Evolutionary conservation across 305 asterid genomes (phyloP).

Genomic region (Caryopteris hybrid): DNA sequence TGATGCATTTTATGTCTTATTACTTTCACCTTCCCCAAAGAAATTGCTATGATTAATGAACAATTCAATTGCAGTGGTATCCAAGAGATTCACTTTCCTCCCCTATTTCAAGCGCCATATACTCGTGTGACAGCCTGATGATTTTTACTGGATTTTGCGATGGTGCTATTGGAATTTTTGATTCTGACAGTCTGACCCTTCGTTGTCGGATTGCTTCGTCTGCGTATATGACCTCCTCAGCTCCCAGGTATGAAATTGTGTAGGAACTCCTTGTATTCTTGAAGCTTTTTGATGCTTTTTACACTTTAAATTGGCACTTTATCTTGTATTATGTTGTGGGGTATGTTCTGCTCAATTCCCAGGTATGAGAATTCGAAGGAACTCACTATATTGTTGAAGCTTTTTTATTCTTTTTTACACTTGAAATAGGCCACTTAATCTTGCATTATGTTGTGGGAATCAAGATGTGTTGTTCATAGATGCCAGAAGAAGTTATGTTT

Average conservation of each 20-base stretch:
- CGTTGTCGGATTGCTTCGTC: conserved; percentile 84
- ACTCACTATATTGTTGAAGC: background rate
- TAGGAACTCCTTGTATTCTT: background rate
- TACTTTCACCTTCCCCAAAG: background rate
- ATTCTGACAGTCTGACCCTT: conserved; percentile 64
- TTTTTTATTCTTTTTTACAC: background rate
- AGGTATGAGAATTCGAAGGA: conserved; percentile 35
- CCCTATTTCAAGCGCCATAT: conserved; percentile 74
- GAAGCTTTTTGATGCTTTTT: background rate
- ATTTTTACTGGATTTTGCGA: conserved; percentile 78
- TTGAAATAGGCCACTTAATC: background rate
- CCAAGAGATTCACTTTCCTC: conserved; percentile 88
- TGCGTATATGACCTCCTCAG: conserved; percentile 60
- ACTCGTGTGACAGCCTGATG: conserved; percentile 78
- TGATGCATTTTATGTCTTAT: background rate
- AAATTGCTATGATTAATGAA: conserved; percentile 5
- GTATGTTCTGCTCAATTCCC: conserved; percentile 48
- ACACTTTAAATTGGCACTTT: background rate
- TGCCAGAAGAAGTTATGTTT: no score
- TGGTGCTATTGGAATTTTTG: conserved; percentile 88
- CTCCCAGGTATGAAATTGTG: conserved; percentile 50
- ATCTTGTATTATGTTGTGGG: background rate
- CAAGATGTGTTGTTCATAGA: background rate
- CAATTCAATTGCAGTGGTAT: conserved; percentile 66
- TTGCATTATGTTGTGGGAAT: background rate